A percentile compares a stretch with the other conserved stretches of the same genome.
Evolutionary conservation across 1,284 basidiomycete genomes (phyloP).

Genomic region (Pyrrhoderma noxium): DNA sequence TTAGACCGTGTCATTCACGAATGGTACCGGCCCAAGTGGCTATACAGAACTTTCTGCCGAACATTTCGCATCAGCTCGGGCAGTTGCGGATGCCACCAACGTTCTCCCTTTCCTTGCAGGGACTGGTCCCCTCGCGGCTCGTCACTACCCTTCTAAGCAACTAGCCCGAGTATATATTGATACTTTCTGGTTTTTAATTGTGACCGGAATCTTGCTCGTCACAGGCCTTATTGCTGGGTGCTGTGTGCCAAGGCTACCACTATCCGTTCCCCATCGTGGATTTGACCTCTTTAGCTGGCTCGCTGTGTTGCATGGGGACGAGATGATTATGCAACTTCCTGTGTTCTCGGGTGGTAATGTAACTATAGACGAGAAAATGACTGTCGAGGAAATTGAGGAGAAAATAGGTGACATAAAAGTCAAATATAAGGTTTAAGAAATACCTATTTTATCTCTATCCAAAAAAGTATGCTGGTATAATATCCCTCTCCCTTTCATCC

Average conservation of each 20-base stretch:
- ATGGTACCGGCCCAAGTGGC: conserved; percentile 29
- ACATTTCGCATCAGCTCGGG: conserved; percentile 29
- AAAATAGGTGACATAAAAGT: neutral
- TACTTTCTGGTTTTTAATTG: neutral
- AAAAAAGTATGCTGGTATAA: neutral
- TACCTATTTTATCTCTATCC: neutral
- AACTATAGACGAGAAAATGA: neutral
- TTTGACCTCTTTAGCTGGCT: conserved; percentile 10
- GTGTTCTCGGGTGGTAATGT: neutral
- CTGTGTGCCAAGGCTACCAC: conserved; percentile 5
- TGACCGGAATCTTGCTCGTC: neutral
- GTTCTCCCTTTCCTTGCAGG: conserved; percentile 37
- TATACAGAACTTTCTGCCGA: conserved; percentile 32
- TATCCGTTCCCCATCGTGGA: conserved; percentile 7
- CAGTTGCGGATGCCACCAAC: conserved; percentile 32
- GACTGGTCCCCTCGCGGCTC: conserved; percentile 28
- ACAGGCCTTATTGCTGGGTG: neutral
- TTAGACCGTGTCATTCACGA: conserved; percentile 33
- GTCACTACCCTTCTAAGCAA: neutral
- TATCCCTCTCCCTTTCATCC: too few relatives aligned
- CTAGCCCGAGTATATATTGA: neutral
- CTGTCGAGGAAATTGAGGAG: neutral
- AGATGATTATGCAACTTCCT: conserved; percentile 9
- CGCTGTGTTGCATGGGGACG: conserved; percentile 4
- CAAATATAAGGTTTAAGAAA: neutral